Percentiles rank a stretch among this genome's conserved stretches.
These are phyloP conservation scores for Dentipellis fragilis DNA, from an alignment of 768 basidiomycete genomes.

Conservation along the genomic window DNA sequence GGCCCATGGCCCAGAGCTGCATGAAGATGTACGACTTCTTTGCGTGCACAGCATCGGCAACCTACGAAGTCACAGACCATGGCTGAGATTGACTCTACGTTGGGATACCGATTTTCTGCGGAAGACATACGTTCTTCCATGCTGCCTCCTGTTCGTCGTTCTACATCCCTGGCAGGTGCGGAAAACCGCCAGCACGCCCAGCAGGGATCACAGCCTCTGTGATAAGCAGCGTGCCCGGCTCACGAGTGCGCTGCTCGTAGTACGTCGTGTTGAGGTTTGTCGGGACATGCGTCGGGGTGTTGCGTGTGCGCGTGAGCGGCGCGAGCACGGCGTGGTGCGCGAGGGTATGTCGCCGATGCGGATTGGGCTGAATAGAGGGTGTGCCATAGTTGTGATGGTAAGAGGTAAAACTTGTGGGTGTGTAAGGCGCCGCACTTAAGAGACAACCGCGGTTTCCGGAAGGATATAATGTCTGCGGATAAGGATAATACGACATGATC, in stretches of 20 bases:
- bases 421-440: too few species aligned
- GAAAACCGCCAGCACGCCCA: constrained; percentile 17
- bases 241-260: constrained; percentile 7
- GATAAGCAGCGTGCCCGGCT: constrained; percentile 14
- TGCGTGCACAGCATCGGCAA: constrained; percentile 26
- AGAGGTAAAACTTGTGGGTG: too few species aligned
- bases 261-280: constrained; percentile 4
- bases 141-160: neutral
- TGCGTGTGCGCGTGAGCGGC: constrained; percentile 16
- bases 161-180: constrained; percentile 22
- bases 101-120: too few species aligned
- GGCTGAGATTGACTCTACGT: too few species aligned
- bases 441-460: too few species aligned
- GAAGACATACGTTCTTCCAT: constrained; percentile 2
- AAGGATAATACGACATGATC: too few species aligned
- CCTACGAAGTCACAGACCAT: constrained; percentile 6
- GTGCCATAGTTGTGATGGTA: neutral
- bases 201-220: constrained; percentile 25
- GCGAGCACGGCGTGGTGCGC: constrained; percentile 15
- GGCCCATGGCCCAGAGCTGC: constrained; percentile 30
- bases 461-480: too few species aligned
- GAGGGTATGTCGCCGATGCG: constrained; percentile 11
- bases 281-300: constrained; percentile 5
- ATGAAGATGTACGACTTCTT: constrained; percentile 23
- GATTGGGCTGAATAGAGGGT: constrained; percentile 15